Evolutionary conservation across 352 stramenopile species (phyloP), one percentile per base, ranked within the genome.

Genomic region (Globisporangium camurandrum): DNA sequence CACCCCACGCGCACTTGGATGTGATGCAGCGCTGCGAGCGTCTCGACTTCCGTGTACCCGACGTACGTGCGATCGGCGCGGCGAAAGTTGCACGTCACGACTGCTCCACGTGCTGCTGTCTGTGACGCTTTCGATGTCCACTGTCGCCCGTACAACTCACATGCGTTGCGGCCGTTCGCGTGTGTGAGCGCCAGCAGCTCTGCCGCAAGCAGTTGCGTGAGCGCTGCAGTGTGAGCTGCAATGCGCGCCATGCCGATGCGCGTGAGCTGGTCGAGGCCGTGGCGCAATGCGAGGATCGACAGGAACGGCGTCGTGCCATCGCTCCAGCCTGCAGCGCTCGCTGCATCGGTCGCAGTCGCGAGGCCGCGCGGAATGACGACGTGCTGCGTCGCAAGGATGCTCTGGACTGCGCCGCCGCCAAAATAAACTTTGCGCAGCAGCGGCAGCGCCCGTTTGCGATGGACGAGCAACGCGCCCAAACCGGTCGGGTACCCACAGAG

Each of bases 401-500:
- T 84, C 20, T 75, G 54, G 24, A 92, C 64, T 0, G 80, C 79
- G 4, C 77, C 77, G 6, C 80, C 80, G 11, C 80, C 80, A 58
- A 81, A 79, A 40, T 86, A 92, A 0, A 24, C 38, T 41, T 85
- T 86, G 36, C 60, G 57, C 9, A 92, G 62, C 19, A 62, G 49
- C 5, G 52, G 56, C 17, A 84, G 19, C 0, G 61, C 64, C 12
- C 26, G 46, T n/a, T n/a, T n/a, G 46, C 69, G 80, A 23, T 67
- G 57, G 11, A 85, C 65, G 1, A 92, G 27, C n/a, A 92, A 45
- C 1, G 75, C 77, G 2, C 80, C 80, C 20, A 87, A 47, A 0
- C 80, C 80, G 0, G 77, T 87, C 0, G 80, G 80, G 39, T 84
- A 89, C 7, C 81, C 81, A 44, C 89, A 87, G 39, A 92, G 62